Conservation (phyloP, 75 land plant genomes). For the Adiantum capillusveneris region DNA sequence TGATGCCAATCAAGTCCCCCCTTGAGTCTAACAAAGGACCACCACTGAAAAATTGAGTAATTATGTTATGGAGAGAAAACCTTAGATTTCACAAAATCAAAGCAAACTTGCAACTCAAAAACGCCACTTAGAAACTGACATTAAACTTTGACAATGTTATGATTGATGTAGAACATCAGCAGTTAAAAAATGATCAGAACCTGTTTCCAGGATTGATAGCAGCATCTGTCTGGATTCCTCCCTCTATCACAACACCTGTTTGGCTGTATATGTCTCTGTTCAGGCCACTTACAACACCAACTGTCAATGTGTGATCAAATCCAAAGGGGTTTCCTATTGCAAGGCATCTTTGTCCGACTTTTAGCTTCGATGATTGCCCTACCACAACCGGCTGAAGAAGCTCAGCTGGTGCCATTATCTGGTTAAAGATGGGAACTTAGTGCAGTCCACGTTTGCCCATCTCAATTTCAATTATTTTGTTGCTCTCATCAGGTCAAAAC, state of each 20-base stretch:
- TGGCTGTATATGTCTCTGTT: constrained; percentile 88
- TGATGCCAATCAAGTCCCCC: constrained; percentile 82
- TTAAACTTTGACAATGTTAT: too few species aligned
- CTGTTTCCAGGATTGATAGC: constrained; percentile 98
- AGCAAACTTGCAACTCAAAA: too few species aligned
- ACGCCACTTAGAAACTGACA: too few species aligned
- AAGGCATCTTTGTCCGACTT: constrained; percentile 87
- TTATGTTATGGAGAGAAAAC: too few species aligned
- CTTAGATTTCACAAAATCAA: too few species aligned
- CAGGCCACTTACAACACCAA: constrained; percentile 86
- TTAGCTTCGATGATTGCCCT: constrained; percentile 62
- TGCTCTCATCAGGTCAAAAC: too few species aligned
- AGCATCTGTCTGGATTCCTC: constrained; percentile 97
- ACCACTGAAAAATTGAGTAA: constrained; percentile 79
- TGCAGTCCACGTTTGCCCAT: too few species aligned
- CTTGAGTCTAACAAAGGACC: constrained; percentile 86
- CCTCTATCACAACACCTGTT: constrained; percentile 76
- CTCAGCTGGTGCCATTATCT: constrained; percentile 77
- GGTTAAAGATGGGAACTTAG: too few species aligned
- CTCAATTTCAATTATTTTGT: too few species aligned
- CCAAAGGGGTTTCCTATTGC: constrained; percentile 99
- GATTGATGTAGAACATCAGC: too few species aligned
- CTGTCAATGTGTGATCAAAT: constrained; percentile 93
- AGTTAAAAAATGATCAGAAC: too few species aligned
- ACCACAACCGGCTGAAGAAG: constrained; percentile 63